Evolutionary conservation across 2,329 filamentous ascomycete genomes (phyloP).

Genomic region (Penicillium sp.): DNA sequence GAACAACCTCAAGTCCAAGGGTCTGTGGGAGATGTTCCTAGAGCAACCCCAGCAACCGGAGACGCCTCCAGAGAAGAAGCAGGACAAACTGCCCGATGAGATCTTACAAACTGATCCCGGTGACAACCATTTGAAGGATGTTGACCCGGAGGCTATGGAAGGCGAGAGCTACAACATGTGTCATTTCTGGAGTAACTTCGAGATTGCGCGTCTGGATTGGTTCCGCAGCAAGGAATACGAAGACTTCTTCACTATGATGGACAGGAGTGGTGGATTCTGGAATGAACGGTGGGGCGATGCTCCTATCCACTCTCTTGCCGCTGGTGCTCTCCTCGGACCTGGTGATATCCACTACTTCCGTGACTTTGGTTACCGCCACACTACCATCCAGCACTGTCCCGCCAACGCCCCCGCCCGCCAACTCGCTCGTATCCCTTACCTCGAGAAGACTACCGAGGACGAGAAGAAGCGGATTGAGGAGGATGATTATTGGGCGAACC

Average conservation of each 20-base stretch:
- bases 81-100: conserved; percentile 73
- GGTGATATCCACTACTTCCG: conserved; percentile 97
- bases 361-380: conserved; percentile 96
- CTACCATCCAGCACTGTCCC: conserved; percentile 97
- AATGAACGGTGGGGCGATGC: conserved; percentile 99
- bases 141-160: conserved; percentile 92
- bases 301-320: conserved; percentile 94
- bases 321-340: conserved; percentile 76
- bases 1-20: conserved; percentile 85
- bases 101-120: conserved; percentile 72
- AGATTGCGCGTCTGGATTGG: conserved; percentile 91
- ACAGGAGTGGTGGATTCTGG: conserved; percentile 96
- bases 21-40: conserved; percentile 98
- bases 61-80: conserved; percentile 57
- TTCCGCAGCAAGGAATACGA: conserved; percentile 97
- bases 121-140: conserved; percentile 66
- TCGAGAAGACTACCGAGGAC: conserved; percentile 75
- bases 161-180: conserved; percentile 99
- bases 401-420: conserved; percentile 90
- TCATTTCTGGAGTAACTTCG: conserved; percentile 99
- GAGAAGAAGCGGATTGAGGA: conserved; percentile 84
- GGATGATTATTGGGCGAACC: conserved; percentile 91
- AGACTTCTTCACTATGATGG: conserved; percentile 99
- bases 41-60: conserved; percentile 56
- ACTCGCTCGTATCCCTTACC: conserved; percentile 71